Evolutionary conservation across 2,329 filamentous ascomycete genomes (phyloP), one percentile per base, ranked within the genome.

Genomic region (Emmonsiellopsis sp.): DNA sequence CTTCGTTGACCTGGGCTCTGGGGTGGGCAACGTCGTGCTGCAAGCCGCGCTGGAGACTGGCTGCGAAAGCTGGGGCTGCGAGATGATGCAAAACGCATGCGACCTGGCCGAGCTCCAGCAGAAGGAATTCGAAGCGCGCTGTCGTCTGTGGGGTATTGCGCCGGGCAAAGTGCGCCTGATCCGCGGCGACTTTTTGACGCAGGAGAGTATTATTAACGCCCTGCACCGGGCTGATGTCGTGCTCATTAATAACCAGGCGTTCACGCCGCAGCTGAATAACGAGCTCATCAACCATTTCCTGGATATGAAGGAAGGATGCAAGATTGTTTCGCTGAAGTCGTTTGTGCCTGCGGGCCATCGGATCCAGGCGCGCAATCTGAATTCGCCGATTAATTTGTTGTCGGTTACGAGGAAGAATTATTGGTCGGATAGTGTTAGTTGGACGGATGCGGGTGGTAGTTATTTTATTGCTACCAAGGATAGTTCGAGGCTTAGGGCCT

Each of bases 171-270:
- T 93, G n/a, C 80, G 83, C 56, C 81, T 98, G 6, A 81, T 92
- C 57, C 77, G 84, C 43, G 93, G 89, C 8, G 88, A 95, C 66
- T 96, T 98, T 64, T 82, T 90, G 8, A 82, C 84, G 59, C 87
- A 86, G 60, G 68, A 79, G 13, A 77, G 78, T 54, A 89, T 96
- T 48, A 78, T 84, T 55, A 79, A 83, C 26, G 84, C 85, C 7
- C 78, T 98, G 49, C 85, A 86, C 68, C 82, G 85, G 52, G 92
- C 93, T 1, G 93, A 98, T 67, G 91, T 97, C n/a, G 82, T 98
- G 15, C 80, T 98, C 30, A 92, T 97, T 63, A 98, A 98, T 76
- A 98, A 98, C 72, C 91, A 97, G 71, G 93, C 90, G 2, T 98
- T 98, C 71, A 91, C 86, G 5, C 85, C 91, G 11, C 79, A 85